These are phyloP conservation scores for Usnea hakonensis DNA, from an alignment of 495 filamentous ascomycete species.

Conservation along the genomic window DNA sequence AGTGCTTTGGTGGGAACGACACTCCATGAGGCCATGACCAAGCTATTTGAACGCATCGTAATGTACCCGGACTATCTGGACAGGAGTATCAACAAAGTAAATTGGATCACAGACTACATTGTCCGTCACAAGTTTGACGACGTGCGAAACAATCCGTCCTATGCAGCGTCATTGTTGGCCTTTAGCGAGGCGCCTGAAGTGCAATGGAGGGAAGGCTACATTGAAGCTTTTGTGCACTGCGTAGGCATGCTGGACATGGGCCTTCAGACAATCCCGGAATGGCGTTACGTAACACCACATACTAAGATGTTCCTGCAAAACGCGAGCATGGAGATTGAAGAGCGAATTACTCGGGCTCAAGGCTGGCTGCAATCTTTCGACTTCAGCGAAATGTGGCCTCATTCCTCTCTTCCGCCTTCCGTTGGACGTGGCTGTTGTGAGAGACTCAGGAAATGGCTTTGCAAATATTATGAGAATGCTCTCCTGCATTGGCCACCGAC, in stretches of 20 bases:
- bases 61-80: slow-evolving; percentile 25
- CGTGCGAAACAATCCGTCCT: slow-evolving; percentile 52
- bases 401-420: slow-evolving; percentile 44
- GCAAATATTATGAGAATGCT: slow-evolving; percentile 28
- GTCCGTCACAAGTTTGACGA: slow-evolving; percentile 55
- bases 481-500: slow-evolving; percentile 37
- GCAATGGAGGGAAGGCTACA: slow-evolving; percentile 57
- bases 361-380: slow-evolving; percentile 50
- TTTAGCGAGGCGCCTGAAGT: slow-evolving; percentile 56
- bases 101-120: slow-evolving; percentile 50
- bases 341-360: slow-evolving; percentile 55
- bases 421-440: slow-evolving; percentile 51
- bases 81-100: slow-evolving; percentile 24
- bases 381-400: slow-evolving; percentile 56
- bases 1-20: slow-evolving; percentile 50
- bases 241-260: slow-evolving; percentile 53
- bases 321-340: slow-evolving; percentile 53
- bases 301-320: slow-evolving; percentile 58
- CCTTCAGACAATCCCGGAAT: slow-evolving; percentile 49
- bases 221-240: slow-evolving; percentile 60
- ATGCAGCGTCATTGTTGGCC: slow-evolving; percentile 53
- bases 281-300: slow-evolving; percentile 49
- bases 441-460: slow-evolving; percentile 27
- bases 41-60: slow-evolving; percentile 44
- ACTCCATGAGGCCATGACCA: slow-evolving; percentile 48